A percentile compares a stretch with the other conserved stretches of the same genome.
Evolutionary conservation across 805 yeast species (phyloP).

Genomic region (Dipodascopsis uninucleata): DNA sequence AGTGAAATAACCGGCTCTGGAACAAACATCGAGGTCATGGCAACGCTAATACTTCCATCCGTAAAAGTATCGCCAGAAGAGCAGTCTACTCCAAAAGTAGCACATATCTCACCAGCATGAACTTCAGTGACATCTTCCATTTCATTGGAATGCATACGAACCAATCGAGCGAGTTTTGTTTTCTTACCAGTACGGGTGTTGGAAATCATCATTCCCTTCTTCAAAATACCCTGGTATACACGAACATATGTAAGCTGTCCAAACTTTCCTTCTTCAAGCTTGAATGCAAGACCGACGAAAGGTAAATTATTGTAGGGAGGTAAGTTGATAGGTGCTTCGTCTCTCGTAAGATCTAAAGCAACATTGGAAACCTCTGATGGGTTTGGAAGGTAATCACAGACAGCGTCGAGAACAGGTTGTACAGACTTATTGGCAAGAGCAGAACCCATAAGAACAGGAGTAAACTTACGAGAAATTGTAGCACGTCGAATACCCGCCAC

Average conservation of each 20-base stretch:
- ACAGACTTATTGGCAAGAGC: constrained; percentile 96
- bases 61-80: constrained; percentile 98
- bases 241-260: constrained; percentile 97
- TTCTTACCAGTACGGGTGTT: constrained; percentile 91
- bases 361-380: constrained; percentile 91
- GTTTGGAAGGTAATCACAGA: constrained; percentile 90
- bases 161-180: constrained; percentile 88
- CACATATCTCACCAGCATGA: constrained; percentile 98
- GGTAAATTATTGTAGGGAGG: constrained; percentile 72
- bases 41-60: constrained; percentile 70
- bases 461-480: constrained; percentile 90
- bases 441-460: constrained; percentile 99
- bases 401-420: constrained; percentile 93
- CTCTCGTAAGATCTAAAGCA: constrained; percentile 65
- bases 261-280: constrained; percentile 95
- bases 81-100: constrained; percentile 98
- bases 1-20: constrained; percentile 98
- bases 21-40: constrained; percentile 97
- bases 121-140: constrained; percentile 97
- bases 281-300: constrained; percentile 96
- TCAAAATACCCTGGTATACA: constrained; percentile 92
- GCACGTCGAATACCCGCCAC: constrained; percentile 88
- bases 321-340: constrained; percentile 67
- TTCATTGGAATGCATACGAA: constrained; percentile 97
- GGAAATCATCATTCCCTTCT: constrained; percentile 82